These are phyloP conservation scores for Ramaria sp. DNA, from an alignment of 768 basidiomycete species.

Conservation along the genomic window DNA sequence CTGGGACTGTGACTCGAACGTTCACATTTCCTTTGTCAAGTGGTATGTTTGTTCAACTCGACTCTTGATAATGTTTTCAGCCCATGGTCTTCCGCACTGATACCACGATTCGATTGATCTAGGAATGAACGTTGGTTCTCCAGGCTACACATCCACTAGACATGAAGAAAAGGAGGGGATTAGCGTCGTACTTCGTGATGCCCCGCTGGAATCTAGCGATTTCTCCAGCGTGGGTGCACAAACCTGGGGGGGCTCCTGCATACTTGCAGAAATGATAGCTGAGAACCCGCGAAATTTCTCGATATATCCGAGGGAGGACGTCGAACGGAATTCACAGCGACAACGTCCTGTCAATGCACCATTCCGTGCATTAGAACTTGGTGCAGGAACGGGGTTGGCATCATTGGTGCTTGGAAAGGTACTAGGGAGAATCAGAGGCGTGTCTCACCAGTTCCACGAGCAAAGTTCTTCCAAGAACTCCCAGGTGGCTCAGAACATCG, in stretches of 20 bases:
- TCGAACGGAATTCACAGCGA: neutral
- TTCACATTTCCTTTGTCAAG: constrained; percentile 31
- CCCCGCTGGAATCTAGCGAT: constrained; percentile 59
- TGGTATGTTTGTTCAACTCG: too few relatives aligned
- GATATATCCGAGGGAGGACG: neutral
- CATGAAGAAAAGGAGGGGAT: constrained; percentile 12
- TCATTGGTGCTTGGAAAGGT: constrained; percentile 28
- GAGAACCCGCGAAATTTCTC: constrained; percentile 44
- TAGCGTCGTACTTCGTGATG: constrained; percentile 47
- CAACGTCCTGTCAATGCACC: neutral
- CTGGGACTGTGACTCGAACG: constrained; percentile 43
- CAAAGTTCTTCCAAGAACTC: neutral
- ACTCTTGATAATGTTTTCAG: neutral
- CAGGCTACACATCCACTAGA: neutral
- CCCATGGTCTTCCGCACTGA: neutral
- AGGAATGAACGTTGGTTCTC: neutral
- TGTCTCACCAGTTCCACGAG: neutral
- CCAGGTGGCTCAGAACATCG: neutral
- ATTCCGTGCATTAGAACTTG: constrained; percentile 40
- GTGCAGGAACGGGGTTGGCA: constrained; percentile 46
- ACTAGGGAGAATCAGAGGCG: constrained; percentile 12
- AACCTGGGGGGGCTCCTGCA: constrained; percentile 82
- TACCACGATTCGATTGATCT: neutral
- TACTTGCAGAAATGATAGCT: constrained; percentile 65
- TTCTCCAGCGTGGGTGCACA: constrained; percentile 70